phyloP scores from a whole-genome alignment of 2,329 filamentous ascomycete species.

The Cadophora luteo-olivacea region DNA sequence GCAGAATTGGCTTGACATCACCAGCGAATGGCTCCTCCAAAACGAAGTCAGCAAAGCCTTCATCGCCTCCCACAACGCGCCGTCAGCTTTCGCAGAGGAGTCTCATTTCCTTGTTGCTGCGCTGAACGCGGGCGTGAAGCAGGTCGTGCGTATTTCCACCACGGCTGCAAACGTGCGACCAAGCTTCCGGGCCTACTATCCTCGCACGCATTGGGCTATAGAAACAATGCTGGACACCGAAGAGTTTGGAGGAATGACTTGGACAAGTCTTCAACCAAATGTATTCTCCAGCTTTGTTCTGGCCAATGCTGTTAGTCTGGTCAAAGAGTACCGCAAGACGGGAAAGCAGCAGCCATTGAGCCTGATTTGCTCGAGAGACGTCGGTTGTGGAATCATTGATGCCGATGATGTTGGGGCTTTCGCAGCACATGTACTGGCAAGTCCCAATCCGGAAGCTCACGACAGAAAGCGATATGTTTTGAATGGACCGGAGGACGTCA shows the following conservation, averaged over 20 bases:
- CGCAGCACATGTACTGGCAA: slow-evolving; percentile 46
- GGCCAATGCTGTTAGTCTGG: slow-evolving; percentile 37
- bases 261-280: slow-evolving; percentile 51
- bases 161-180: slow-evolving; percentile 48
- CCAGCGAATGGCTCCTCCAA: slow-evolving; percentile 49
- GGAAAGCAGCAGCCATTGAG: slow-evolving; percentile 44
- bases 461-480: slow-evolving; percentile 47
- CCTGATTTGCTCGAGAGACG: slow-evolving; percentile 43
- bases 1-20: slow-evolving; percentile 43
- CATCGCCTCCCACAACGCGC: slow-evolving; percentile 48
- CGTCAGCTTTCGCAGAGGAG: slow-evolving; percentile 50
- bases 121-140: slow-evolving; percentile 48
- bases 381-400: slow-evolving; percentile 44
- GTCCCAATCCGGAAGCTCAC: slow-evolving; percentile 42
- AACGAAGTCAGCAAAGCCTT: slow-evolving; percentile 48
- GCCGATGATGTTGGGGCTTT: slow-evolving; percentile 46
- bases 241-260: slow-evolving; percentile 47
- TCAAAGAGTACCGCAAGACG: slow-evolving; percentile 46
- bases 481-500: slow-evolving; percentile 50
- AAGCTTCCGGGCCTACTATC: slow-evolving; percentile 46
- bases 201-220: slow-evolving; percentile 50
- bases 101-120: slow-evolving; percentile 46
- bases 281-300: slow-evolving; percentile 42
- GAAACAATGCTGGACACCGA: slow-evolving; percentile 47
- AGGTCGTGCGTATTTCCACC: slow-evolving; percentile 52